phyloP scores from a whole-genome alignment of 2,329 filamentous ascomycete species.

The Nemania bipapillata region DNA sequence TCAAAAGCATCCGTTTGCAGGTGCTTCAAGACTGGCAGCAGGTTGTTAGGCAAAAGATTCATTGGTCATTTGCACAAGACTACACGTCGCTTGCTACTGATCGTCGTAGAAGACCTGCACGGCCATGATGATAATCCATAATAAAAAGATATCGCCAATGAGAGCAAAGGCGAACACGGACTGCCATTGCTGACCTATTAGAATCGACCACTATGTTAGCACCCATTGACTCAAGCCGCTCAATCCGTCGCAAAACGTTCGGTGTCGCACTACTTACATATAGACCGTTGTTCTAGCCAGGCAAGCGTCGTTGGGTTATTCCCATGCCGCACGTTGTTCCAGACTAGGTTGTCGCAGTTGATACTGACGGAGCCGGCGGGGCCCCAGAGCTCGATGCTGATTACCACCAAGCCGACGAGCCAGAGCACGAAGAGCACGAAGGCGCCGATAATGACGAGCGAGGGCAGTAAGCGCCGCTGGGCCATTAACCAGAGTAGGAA shows the following conservation, averaged over 20 bases:
- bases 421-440: slow-evolving; percentile 76
- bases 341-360: slow-evolving; percentile 70
- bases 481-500: slow-evolving; percentile 72
- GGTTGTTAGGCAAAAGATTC: not conserved
- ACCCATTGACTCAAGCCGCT: not conserved
- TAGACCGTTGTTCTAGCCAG: slow-evolving; percentile 71
- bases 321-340: slow-evolving; percentile 61
- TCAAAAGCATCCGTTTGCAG: too few relatives aligned
- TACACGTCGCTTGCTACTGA: slow-evolving; percentile 17
- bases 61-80: not conserved
- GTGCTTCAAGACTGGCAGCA: too few relatives aligned
- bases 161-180: slow-evolving; percentile 72
- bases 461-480: slow-evolving; percentile 68
- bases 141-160: slow-evolving; percentile 67
- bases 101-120: slow-evolving; percentile 68
- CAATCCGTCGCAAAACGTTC: too few relatives aligned
- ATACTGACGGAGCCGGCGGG: slow-evolving; percentile 67
- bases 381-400: slow-evolving; percentile 72
- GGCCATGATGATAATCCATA: slow-evolving; percentile 77
- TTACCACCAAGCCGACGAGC: slow-evolving; percentile 72
- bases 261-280: slow-evolving; percentile 62
- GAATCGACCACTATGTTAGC: not conserved
- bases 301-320: slow-evolving; percentile 67
- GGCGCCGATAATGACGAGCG: slow-evolving; percentile 71
- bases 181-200: slow-evolving; percentile 69